Percentiles rank a stretch among this genome's conserved stretches.
Conservation (phyloP, 345 rosid genomes). For the Microcos paniculata region DNA sequence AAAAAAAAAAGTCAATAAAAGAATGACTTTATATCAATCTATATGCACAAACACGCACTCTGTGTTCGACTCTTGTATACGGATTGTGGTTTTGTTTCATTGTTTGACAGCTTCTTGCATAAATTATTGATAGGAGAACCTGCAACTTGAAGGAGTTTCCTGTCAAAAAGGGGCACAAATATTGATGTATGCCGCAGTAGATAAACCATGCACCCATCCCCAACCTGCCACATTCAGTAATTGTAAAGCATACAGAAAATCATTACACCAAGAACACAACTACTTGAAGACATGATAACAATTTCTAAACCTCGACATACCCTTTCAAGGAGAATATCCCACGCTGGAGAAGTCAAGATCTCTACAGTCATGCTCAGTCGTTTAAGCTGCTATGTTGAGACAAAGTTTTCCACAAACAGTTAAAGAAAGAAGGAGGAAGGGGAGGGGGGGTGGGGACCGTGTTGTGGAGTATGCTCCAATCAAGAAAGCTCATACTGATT, state of each 20-base stretch:
- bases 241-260: neutral
- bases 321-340: conserved; percentile 71
- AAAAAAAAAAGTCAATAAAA: neutral
- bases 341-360: conserved; percentile 54
- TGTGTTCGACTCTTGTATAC: neutral
- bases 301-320: conserved; percentile 32
- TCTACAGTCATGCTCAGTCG: conserved; percentile 50
- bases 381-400: conserved; percentile 36
- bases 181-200: conserved; percentile 58
- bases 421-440: neutral
- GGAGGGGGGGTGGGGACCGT: no score
- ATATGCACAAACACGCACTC: neutral
- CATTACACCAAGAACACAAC: neutral
- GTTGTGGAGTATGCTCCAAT: neutral
- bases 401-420: neutral
- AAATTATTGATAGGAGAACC: conserved; percentile 46
- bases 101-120: conserved; percentile 24
- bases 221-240: conserved; percentile 46
- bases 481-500: neutral
- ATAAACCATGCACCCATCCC: conserved; percentile 62
- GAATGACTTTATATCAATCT: neutral
- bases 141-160: conserved; percentile 66
- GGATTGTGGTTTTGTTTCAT: neutral
- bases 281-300: neutral
- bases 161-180: conserved; percentile 49